Conservation (phyloP, 495 filamentous ascomycete genomes). For the Cetradonia linearis region DNA sequence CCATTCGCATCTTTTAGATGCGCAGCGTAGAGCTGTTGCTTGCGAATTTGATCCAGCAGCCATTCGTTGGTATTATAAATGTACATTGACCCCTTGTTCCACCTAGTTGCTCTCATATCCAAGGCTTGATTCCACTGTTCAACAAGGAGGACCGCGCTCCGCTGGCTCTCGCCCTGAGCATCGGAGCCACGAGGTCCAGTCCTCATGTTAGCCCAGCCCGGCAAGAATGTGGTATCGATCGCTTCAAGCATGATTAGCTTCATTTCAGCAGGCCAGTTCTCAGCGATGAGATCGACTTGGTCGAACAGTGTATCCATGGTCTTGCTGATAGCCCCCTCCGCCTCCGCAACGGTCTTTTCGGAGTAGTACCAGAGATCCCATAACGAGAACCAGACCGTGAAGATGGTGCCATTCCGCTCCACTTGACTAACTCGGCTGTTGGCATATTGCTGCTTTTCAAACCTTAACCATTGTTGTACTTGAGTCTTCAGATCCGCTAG, state of each 20-base stretch:
- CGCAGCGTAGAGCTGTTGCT: slow-evolving; percentile 35
- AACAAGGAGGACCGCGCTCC: slow-evolving; percentile 35
- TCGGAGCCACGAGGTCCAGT: slow-evolving; percentile 22
- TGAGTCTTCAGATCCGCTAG: slow-evolving; percentile 37
- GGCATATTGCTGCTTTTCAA: slow-evolving; percentile 21
- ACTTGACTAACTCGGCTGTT: slow-evolving; percentile 15
- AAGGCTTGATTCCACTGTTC: slow-evolving; percentile 41
- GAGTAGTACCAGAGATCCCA: slow-evolving; percentile 44
- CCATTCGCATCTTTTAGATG: slow-evolving; percentile 38
- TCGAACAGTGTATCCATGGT: slow-evolving; percentile 38
- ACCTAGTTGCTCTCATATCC: slow-evolving; percentile 31
- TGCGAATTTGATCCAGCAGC: slow-evolving; percentile 40
- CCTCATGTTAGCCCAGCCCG: slow-evolving; percentile 31
- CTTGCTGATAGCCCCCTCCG: slow-evolving; percentile 32
- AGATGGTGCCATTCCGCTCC: slow-evolving; percentile 19
- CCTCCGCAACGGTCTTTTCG: slow-evolving; percentile 29
- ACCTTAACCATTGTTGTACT: slow-evolving; percentile 33
- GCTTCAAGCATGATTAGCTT: slow-evolving; percentile 41
- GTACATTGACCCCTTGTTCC: slow-evolving; percentile 38
- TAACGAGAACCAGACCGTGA: slow-evolving; percentile 40
- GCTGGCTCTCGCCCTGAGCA: slow-evolving; percentile 29
- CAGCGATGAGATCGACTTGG: slow-evolving; percentile 33
- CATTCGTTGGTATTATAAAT: slow-evolving; percentile 44
- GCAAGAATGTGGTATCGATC: slow-evolving; percentile 43
- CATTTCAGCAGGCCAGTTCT: slow-evolving; percentile 33